phyloP scores from a whole-genome alignment of 495 filamentous ascomycete genomes.

The Gamarada debralockiae region DNA sequence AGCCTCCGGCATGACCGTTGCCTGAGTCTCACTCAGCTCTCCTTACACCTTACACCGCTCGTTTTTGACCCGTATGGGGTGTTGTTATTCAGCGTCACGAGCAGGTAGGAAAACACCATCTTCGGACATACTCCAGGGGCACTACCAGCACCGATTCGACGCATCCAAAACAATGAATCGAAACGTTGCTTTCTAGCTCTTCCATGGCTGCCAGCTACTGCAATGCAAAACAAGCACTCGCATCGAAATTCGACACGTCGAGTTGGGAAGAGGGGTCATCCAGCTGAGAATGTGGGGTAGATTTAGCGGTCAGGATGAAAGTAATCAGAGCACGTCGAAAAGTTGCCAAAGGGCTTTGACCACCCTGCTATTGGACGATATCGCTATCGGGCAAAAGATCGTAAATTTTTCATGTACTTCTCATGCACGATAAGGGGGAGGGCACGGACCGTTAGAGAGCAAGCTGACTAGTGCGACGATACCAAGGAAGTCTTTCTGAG shows the following conservation, averaged over 20 bases:
- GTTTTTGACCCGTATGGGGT: neutral
- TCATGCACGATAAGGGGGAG: neutral
- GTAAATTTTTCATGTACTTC: too few relatives aligned
- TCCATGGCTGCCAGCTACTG: too few relatives aligned
- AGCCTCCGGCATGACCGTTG: too few relatives aligned
- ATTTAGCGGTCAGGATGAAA: constrained; percentile 8
- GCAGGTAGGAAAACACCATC: constrained; percentile 3
- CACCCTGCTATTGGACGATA: constrained; percentile 8
- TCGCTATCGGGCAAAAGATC: constrained; percentile 14
- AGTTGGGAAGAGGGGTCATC: constrained; percentile 2
- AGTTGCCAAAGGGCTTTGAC: neutral
- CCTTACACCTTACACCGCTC: constrained; percentile 4
- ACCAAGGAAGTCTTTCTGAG: too few relatives aligned
- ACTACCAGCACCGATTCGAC: too few relatives aligned
- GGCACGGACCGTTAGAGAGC: neutral
- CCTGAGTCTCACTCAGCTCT: neutral
- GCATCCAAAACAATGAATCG: too few relatives aligned
- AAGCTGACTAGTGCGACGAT: too few relatives aligned
- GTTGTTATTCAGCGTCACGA: neutral
- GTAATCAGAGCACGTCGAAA: neutral
- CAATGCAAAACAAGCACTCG: too few relatives aligned
- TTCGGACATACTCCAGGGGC: neutral
- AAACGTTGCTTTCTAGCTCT: too few relatives aligned
- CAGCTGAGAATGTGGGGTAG: constrained; percentile 18
- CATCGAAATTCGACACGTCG: constrained; percentile 10